Conservation (phyloP, 306 rosid species). For the Rosa rugosa region DNA sequence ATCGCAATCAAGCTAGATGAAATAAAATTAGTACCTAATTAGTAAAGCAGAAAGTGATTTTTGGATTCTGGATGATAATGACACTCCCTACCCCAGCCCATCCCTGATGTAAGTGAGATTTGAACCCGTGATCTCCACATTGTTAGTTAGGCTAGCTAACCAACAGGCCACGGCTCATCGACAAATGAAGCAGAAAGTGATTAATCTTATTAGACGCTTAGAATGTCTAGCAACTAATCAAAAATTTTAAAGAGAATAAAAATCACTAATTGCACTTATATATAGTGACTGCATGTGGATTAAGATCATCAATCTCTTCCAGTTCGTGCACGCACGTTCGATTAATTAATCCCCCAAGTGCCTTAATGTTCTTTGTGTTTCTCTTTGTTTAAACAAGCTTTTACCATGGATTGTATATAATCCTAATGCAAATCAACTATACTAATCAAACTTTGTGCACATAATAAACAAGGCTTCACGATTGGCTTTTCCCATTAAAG, state of each 20-base stretch:
- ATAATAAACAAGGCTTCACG: not conserved
- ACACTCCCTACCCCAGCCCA: too few relatives aligned
- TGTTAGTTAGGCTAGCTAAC: too few relatives aligned
- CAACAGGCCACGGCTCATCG: too few relatives aligned
- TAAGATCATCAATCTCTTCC: not conserved
- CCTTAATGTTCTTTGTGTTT: not conserved
- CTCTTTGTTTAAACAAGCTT: not conserved
- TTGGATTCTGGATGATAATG: too few relatives aligned
- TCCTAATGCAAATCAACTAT: not conserved
- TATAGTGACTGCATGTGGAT: not conserved
- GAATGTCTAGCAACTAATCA: not conserved
- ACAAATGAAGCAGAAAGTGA: too few relatives aligned
- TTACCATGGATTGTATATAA: not conserved
- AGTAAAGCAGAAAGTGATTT: not conserved
- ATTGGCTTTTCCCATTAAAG: not conserved
- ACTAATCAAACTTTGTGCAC: not conserved
- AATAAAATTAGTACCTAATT: not conserved
- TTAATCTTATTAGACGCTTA: not conserved
- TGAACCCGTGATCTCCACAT: too few relatives aligned
- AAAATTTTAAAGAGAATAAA: not conserved
- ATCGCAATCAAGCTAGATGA: not conserved
- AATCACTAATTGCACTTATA: not conserved
- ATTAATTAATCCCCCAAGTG: not conserved
- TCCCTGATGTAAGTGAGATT: too few relatives aligned
- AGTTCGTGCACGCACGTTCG: conserved; percentile 2